phyloP scores from a whole-genome alignment of 164 flowering plant species.

The Santalum album region DNA sequence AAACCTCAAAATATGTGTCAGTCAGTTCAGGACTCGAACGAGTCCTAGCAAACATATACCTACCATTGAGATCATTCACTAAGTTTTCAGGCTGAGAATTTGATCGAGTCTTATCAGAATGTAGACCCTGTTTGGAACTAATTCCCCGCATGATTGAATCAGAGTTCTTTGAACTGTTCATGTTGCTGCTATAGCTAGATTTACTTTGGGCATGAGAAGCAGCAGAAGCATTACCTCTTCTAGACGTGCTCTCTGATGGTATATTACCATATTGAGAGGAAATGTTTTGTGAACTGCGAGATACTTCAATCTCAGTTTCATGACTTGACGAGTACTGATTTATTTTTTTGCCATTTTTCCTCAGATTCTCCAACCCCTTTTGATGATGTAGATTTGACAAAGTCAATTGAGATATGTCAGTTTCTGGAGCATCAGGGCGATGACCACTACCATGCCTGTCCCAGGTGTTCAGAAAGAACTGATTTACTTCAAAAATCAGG shows the following conservation, averaged over 20 bases:
- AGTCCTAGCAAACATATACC: slow-evolving; percentile 66
- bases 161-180: slow-evolving; percentile 26
- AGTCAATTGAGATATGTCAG: slow-evolving; percentile 26
- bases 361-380: slow-evolving; percentile 25
- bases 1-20: slow-evolving; percentile 38
- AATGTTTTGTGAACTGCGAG: slow-evolving; percentile 11
- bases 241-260: slow-evolving; percentile 27
- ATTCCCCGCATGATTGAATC: slow-evolving; percentile 26
- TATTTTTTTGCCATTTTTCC: slow-evolving; percentile 21
- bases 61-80: slow-evolving; percentile 38
- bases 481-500: slow-evolving; percentile 61
- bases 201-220: slow-evolving; percentile 39
- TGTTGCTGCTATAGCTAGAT: slow-evolving; percentile 22
- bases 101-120: slow-evolving; percentile 32
- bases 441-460: slow-evolving; percentile 85
- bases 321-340: slow-evolving; percentile 19
- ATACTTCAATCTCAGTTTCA: slow-evolving; percentile 29
- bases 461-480: slow-evolving; percentile 92
- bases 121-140: slow-evolving; percentile 22
- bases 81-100: slow-evolving; percentile 26
- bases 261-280: slow-evolving; percentile 26
- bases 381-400: slow-evolving; percentile 27
- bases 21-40: slow-evolving; percentile 89
- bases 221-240: slow-evolving; percentile 22
- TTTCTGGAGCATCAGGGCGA: slow-evolving; percentile 88